Percentiles rank a stretch among this genome's conserved stretches.
Evolutionary conservation across 768 basidiomycete genomes (phyloP).

Genomic region (Sporobolomyces roseus): DNA sequence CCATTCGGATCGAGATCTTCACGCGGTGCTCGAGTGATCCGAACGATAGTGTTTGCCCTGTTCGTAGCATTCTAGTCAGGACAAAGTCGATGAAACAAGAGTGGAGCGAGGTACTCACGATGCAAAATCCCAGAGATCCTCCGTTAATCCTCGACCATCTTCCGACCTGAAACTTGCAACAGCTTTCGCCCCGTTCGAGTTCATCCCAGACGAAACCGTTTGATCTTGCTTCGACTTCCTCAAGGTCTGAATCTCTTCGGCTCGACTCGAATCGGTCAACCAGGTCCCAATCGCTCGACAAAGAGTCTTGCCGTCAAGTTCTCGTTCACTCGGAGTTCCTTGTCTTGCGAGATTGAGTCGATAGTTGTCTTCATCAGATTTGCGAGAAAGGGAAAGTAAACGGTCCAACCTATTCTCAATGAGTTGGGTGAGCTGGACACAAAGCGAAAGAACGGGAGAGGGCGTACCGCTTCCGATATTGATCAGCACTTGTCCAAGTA

Average conservation of each 20-base stretch:
- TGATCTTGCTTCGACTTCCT: neutral
- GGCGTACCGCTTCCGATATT: constrained; percentile 25
- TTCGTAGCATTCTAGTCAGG: neutral
- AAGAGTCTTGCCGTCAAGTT: constrained; percentile 17
- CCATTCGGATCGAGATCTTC: neutral
- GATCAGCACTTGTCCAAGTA: constrained; percentile 16
- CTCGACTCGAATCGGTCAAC: constrained; percentile 24
- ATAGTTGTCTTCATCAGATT: constrained; percentile 28
- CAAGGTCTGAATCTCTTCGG: neutral
- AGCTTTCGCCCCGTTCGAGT: neutral
- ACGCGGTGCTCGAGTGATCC: constrained; percentile 13
- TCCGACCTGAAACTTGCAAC: constrained; percentile 17
- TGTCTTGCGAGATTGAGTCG: constrained; percentile 11
- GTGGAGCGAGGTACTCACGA: neutral
- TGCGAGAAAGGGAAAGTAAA: constrained; percentile 15
- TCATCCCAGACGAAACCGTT: neutral
- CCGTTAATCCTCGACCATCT: constrained; percentile 7
- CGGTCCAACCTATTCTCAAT: constrained; percentile 18
- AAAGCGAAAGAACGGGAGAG: neutral
- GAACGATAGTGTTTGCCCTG: constrained; percentile 25
- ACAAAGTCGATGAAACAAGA: too few relatives aligned
- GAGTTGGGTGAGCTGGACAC: neutral
- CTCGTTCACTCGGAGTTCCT: constrained; percentile 28
- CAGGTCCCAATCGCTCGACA: constrained; percentile 21
- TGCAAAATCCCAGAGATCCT: constrained; percentile 16